These are phyloP conservation scores for Anisodus tanguticus DNA, from an alignment of 257 asterid genomes.

Conservation along the genomic window DNA sequence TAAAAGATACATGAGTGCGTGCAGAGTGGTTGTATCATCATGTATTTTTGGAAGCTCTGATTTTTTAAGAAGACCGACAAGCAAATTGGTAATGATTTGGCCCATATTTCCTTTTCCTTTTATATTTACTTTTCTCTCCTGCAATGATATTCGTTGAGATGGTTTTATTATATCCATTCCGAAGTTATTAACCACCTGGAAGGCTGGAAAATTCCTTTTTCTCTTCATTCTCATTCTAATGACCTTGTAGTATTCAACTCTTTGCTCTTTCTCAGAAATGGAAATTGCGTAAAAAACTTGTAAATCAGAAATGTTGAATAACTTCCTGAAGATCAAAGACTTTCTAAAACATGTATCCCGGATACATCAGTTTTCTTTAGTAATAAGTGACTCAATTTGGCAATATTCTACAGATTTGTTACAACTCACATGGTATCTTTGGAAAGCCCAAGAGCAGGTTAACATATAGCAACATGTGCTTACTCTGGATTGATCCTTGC, in stretches of 20 bases:
- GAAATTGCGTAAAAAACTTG: not conserved
- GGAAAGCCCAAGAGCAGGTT: conserved; percentile 23
- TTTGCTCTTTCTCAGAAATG: conserved; percentile 23
- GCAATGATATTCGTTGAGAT: not conserved
- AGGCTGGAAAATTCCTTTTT: not conserved
- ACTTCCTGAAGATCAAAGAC: not conserved
- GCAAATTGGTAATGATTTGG: conserved; percentile 68
- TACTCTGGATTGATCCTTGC: conserved; percentile 23
- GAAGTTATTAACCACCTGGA: not conserved
- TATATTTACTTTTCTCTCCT: not conserved
- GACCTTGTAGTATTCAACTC: not conserved
- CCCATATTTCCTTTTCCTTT: not conserved
- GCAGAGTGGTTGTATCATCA: conserved; percentile 76
- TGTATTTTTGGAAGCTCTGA: conserved; percentile 97
- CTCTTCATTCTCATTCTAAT: conserved; percentile 15
- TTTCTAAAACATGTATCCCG: conserved; percentile 17
- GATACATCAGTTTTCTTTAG: not conserved
- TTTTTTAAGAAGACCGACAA: conserved; percentile 84
- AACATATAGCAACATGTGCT: conserved; percentile 26
- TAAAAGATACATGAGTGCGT: conserved; percentile 58
- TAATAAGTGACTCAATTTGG: conserved; percentile 9
- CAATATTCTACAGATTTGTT: not conserved
- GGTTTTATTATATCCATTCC: not conserved
- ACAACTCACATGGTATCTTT: not conserved
- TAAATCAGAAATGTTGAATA: not conserved